A percentile compares a stretch with the other conserved stretches of the same genome.
phyloP scores from a whole-genome alignment of 192 early-diverging fungal species.

The Coemansia sp. region DNA sequence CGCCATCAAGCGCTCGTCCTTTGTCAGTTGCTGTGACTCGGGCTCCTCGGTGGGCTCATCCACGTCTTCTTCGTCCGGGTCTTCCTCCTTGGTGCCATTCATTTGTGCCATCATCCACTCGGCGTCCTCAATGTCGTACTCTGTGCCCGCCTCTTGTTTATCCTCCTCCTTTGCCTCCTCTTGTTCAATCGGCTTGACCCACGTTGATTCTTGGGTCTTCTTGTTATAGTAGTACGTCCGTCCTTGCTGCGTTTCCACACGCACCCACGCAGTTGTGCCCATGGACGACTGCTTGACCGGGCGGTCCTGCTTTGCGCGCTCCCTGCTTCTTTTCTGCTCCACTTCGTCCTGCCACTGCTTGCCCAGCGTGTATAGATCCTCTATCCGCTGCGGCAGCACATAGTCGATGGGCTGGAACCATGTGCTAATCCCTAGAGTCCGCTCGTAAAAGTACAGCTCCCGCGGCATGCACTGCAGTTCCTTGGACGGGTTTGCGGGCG shows the following conservation, averaged over 20 bases:
- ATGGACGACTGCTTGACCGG: conserved; percentile 3
- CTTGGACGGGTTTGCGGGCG: conserved; percentile 4
- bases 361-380: conserved; percentile 12
- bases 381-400: not conserved
- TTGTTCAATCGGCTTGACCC: conserved; percentile 19
- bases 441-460: conserved; percentile 47
- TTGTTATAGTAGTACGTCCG: conserved; percentile 37
- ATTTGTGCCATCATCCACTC: conserved; percentile 55
- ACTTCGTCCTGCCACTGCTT: conserved; percentile 22
- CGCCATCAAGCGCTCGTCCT: conserved; percentile 9
- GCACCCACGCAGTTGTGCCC: conserved; percentile 10
- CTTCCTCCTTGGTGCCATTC: conserved; percentile 3
- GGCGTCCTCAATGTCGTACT: conserved; percentile 44
- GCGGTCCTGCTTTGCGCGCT: conserved; percentile 25
- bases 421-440: conserved; percentile 38
- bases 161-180: not conserved
- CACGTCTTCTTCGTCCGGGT: not conserved
- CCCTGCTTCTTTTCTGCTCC: not conserved
- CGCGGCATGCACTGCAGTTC: conserved; percentile 11
- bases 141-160: conserved; percentile 15
- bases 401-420: conserved; percentile 53
- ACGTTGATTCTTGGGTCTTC: conserved; percentile 15
- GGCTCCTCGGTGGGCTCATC: not conserved
- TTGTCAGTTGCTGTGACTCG: not conserved
- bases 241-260: conserved; percentile 36